A percentile compares a stretch with the other conserved stretches of the same genome.
These are phyloP conservation scores for Babesia gibsoni DNA, from an alignment of 169 alveolate genomes.

Conservation along the genomic window DNA sequence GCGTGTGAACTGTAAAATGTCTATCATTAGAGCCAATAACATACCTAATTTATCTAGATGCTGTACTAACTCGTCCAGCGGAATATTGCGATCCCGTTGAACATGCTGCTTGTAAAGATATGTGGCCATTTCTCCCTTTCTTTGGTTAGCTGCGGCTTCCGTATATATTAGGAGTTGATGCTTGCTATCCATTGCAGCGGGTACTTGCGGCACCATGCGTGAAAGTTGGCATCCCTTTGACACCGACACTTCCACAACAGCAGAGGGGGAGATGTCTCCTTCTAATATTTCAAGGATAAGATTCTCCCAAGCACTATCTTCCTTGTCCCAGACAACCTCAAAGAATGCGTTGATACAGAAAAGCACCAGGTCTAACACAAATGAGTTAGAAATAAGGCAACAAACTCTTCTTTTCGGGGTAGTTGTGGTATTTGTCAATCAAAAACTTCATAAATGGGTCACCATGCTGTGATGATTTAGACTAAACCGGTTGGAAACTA, in stretches of 20 bases:
- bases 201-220: conserved; percentile 14
- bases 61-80: conserved; percentile 26
- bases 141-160: conserved; percentile 31
- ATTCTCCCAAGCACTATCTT: conserved; percentile 24
- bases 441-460: conserved; percentile 38
- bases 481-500: neutral
- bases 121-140: conserved; percentile 25
- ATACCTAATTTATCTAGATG: conserved; percentile 42
- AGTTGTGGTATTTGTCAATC: conserved; percentile 16
- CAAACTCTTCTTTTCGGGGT: conserved; percentile 47
- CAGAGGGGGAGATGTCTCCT: conserved; percentile 25
- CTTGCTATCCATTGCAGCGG: neutral
- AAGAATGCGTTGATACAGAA: conserved; percentile 40
- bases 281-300: conserved; percentile 6
- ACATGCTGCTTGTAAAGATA: conserved; percentile 22
- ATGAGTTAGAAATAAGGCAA: neutral
- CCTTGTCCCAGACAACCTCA: conserved; percentile 60
- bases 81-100: neutral
- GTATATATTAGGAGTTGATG: conserved; percentile 45
- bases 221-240: conserved; percentile 38
- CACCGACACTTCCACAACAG: conserved; percentile 34
- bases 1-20: conserved; percentile 31
- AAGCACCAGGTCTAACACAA: conserved; percentile 7
- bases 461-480: conserved; percentile 18
- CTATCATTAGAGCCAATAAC: neutral